Conservation (phyloP, 78 protist genomes). For the Dictyostelium capitatum region DNA sequence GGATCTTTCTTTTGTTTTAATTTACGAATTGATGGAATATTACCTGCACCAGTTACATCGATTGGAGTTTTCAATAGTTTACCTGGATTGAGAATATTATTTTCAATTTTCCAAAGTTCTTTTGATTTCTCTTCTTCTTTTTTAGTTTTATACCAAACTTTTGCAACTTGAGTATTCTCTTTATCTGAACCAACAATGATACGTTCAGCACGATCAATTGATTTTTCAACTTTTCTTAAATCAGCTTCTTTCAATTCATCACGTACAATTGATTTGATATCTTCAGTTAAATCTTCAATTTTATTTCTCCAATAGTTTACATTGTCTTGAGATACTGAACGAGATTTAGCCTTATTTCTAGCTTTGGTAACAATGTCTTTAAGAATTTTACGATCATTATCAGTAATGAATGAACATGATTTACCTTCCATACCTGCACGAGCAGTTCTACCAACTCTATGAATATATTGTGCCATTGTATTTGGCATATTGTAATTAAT, state of each 20-base stretch:
- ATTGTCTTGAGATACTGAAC: slow-evolving; percentile 69
- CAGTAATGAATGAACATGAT: slow-evolving; percentile 92
- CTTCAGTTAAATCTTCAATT: slow-evolving; percentile 74
- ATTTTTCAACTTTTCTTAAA: slow-evolving; percentile 61
- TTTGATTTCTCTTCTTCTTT: slow-evolving; percentile 21
- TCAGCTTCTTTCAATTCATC: slow-evolving; percentile 71
- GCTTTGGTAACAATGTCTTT: slow-evolving; percentile 81
- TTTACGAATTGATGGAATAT: not conserved
- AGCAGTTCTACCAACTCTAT: slow-evolving; percentile 95
- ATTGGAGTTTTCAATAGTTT: slow-evolving; percentile 13
- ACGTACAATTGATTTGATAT: slow-evolving; percentile 49
- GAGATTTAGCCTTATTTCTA: slow-evolving; percentile 74
- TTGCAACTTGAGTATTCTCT: not conserved
- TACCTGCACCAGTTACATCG: not conserved
- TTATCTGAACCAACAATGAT: not conserved
- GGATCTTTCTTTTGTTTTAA: slow-evolving; percentile 59
- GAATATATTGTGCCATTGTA: slow-evolving; percentile 89
- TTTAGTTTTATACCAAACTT: slow-evolving; percentile 41
- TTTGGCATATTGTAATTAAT: slow-evolving; percentile 91
- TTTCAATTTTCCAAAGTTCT: slow-evolving; percentile 69
- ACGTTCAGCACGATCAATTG: slow-evolving; percentile 28
- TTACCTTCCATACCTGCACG: slow-evolving; percentile 90
- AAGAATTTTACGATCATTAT: slow-evolving; percentile 90
- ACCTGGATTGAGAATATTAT: slow-evolving; percentile 32
- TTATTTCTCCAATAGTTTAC: slow-evolving; percentile 59